A percentile compares a stretch with the other conserved stretches of the same genome.
phyloP scores from a whole-genome alignment of 768 basidiomycete genomes.

The Pleurotus sapidus region DNA sequence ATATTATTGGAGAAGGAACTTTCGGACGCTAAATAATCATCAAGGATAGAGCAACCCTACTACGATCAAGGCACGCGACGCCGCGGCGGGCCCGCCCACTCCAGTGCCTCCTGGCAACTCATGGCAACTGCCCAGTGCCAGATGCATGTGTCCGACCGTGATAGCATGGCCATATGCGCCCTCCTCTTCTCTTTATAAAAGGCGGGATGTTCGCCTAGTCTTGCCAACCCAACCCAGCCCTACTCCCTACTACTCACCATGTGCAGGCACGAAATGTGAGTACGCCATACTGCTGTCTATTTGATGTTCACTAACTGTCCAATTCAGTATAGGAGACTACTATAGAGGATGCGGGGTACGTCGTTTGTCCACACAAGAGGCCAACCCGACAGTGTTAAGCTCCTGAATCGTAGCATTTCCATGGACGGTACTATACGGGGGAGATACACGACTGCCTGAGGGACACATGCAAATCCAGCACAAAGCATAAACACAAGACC shows the following conservation, averaged over 20 bases:
- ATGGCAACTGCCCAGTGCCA: no score
- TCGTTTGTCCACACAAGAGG: slow-evolving; percentile 1
- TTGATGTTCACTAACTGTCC: background rate
- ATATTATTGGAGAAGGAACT: no score
- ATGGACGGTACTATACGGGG: slow-evolving; percentile 46
- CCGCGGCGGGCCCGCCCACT: no score
- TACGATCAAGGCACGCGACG: no score
- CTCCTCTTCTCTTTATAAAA: no score
- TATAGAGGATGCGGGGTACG: slow-evolving; percentile 50
- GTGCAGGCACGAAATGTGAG: slow-evolving; percentile 11
- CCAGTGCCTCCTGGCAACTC: no score
- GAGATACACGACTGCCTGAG: slow-evolving; percentile 38
- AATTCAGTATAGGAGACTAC: slow-evolving; percentile 40
- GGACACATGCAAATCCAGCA: slow-evolving; percentile 35
- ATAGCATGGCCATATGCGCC: no score
- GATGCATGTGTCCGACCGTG: no score
- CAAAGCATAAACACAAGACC: slow-evolving; percentile 41
- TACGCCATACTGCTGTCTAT: background rate
- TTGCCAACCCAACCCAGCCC: no score
- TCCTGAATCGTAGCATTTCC: slow-evolving; percentile 35
- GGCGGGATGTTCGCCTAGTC: no score
- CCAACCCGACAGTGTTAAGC: slow-evolving; percentile 10
- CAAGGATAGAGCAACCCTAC: no score
- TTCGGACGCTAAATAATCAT: no score
- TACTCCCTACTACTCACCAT: background rate